These are phyloP conservation scores for Entomortierella lignicola DNA, from an alignment of 192 early-diverging fungal genomes.

Conservation along the genomic window DNA sequence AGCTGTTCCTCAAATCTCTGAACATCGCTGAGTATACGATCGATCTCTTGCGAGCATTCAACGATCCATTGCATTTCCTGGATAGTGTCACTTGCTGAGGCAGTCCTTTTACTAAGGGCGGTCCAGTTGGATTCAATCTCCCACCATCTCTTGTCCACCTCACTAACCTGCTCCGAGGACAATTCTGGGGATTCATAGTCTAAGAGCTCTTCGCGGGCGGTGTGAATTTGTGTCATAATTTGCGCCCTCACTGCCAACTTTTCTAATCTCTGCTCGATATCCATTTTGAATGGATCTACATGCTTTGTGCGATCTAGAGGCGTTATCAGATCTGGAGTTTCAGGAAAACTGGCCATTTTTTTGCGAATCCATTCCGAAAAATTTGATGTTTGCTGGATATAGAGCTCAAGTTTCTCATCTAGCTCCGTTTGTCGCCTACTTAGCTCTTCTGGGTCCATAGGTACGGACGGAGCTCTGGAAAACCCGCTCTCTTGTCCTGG, in stretches of 20 bases:
- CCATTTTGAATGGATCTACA: conserved; percentile 28
- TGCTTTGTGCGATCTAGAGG: conserved; percentile 28
- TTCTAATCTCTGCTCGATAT: conserved; percentile 15
- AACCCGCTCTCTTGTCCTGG: not conserved
- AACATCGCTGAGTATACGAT: conserved; percentile 33
- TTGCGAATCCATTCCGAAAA: conserved; percentile 21
- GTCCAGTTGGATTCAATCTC: conserved; percentile 26
- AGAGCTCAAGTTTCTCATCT: conserved; percentile 23
- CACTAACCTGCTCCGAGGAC: conserved; percentile 16
- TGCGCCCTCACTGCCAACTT: conserved; percentile 8
- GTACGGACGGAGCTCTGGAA: not conserved
- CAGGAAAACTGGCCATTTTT: conserved; percentile 25
- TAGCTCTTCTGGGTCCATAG: conserved; percentile 47
- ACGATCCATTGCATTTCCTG: conserved; percentile 51
- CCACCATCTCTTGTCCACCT: conserved; percentile 38
- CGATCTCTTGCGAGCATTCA: conserved; percentile 42
- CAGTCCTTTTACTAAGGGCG: conserved; percentile 9
- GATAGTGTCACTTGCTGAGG: conserved; percentile 16
- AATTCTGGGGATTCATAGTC: conserved; percentile 43
- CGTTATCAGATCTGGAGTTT: conserved; percentile 20
- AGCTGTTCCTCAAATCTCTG: conserved; percentile 41
- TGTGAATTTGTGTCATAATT: conserved; percentile 16
- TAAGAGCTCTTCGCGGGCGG: conserved; percentile 35
- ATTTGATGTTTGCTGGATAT: not conserved
- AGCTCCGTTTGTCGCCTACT: conserved; percentile 28